A percentile compares a stretch with the other conserved stretches of the same genome.
Conservation (phyloP, 768 basidiomycete genomes). For the Pilatotrama ljubarskyi region DNA sequence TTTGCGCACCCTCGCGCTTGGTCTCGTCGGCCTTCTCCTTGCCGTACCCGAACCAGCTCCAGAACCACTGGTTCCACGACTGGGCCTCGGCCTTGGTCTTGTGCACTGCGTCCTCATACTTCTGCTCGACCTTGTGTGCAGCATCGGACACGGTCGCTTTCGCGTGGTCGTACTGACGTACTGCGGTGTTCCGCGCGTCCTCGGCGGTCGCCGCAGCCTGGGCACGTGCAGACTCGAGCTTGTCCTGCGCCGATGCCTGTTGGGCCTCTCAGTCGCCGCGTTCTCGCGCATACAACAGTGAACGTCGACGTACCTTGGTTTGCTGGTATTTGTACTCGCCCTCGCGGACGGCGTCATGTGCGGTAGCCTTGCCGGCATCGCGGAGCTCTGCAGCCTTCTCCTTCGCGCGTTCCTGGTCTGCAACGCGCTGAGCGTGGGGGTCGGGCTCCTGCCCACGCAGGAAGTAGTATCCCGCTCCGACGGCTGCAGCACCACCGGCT, state of each 20-base stretch:
- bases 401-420: slow-evolving; percentile 36
- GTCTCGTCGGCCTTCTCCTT: slow-evolving; percentile 34
- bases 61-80: slow-evolving; percentile 34
- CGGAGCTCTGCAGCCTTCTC: slow-evolving; percentile 31
- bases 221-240: slow-evolving; percentile 29
- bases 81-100: slow-evolving; percentile 32
- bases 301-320: slow-evolving; percentile 33
- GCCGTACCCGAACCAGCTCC: slow-evolving; percentile 44
- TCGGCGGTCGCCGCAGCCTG: slow-evolving; percentile 30
- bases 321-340: slow-evolving; percentile 36
- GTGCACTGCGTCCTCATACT: slow-evolving; percentile 31
- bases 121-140: slow-evolving; percentile 32
- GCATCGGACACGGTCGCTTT: slow-evolving; percentile 27
- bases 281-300: background rate
- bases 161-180: slow-evolving; percentile 24
- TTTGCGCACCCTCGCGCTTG: slow-evolving; percentile 30
- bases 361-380: slow-evolving; percentile 34
- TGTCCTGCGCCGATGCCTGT: slow-evolving; percentile 29
- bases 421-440: slow-evolving; percentile 25
- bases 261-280: background rate
- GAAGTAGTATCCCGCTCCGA: slow-evolving; percentile 42
- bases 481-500: slow-evolving; percentile 31
- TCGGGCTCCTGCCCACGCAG: slow-evolving; percentile 25
- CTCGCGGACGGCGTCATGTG: slow-evolving; percentile 32
- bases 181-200: slow-evolving; percentile 30